Evolutionary conservation across 2,329 filamentous ascomycete species (phyloP).

Genomic region (Xylaria sp.): DNA sequence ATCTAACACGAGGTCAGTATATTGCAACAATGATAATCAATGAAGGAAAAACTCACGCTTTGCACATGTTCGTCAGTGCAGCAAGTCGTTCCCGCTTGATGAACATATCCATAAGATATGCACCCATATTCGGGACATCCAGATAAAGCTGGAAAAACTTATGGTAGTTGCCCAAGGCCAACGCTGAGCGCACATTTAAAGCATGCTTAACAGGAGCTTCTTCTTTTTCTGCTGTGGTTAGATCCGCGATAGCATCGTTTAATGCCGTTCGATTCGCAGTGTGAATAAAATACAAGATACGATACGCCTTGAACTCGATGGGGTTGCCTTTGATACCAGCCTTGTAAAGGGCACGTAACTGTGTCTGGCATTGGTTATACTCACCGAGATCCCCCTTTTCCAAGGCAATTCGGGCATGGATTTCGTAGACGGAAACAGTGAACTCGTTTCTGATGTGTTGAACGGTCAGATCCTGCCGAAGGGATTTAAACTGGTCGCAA

Average conservation of each 20-base stretch:
- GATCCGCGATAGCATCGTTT: constrained; percentile 98
- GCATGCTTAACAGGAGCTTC: constrained; percentile 89
- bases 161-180: constrained; percentile 96
- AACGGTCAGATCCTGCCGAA: constrained; percentile 97
- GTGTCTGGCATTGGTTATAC: constrained; percentile 99
- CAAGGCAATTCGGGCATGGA: constrained; percentile 94
- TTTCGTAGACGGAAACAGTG: constrained; percentile 96
- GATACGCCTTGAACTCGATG: constrained; percentile 98
- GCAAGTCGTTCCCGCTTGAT: constrained; percentile 90
- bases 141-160: constrained; percentile 97
- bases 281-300: constrained; percentile 99
- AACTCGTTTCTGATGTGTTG: constrained; percentile 98
- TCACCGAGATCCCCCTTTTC: constrained; percentile 99
- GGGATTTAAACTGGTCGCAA: constrained; percentile 98
- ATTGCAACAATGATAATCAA: background rate
- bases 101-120: constrained; percentile 99
- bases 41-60: constrained; percentile 75
- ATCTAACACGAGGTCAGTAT: constrained; percentile 71
- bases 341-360: constrained; percentile 90
- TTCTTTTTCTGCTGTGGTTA: constrained; percentile 96
- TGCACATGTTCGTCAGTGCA: constrained; percentile 91
- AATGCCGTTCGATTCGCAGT: constrained; percentile 97
- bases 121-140: constrained; percentile 94
- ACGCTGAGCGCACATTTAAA: constrained; percentile 86
- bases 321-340: constrained; percentile 88